A percentile compares a stretch with the other conserved stretches of the same genome.
Conservation (phyloP, 352 stramenopile genomes). For the Globisporangium apiculatum region DNA sequence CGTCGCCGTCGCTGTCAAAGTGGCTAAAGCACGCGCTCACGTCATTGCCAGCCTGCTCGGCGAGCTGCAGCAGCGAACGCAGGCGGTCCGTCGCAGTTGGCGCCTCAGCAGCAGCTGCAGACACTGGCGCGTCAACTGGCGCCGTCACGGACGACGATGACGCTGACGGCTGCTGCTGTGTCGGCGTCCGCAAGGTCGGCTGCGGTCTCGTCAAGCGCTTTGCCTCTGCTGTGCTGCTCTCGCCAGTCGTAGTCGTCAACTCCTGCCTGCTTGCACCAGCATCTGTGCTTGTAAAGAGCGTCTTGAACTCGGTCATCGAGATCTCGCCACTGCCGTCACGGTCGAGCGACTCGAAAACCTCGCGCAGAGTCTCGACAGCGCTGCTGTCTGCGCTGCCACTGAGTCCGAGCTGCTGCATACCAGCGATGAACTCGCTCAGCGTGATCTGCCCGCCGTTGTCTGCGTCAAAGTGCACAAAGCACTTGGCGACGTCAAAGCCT, state of each 20-base stretch:
- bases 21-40: constrained; percentile 49
- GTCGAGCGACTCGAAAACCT: constrained; percentile 49
- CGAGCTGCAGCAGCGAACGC: constrained; percentile 24
- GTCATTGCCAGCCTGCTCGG: constrained; percentile 36
- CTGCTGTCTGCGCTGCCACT: constrained; percentile 23
- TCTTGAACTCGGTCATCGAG: constrained; percentile 53
- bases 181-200: neutral
- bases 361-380: constrained; percentile 22
- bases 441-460: constrained; percentile 56
- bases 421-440: constrained; percentile 43
- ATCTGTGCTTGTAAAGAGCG: constrained; percentile 23
- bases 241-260: no score
- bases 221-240: no score
- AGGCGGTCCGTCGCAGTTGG: constrained; percentile 9
- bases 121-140: neutral
- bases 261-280: neutral
- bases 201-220: neutral
- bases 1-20: constrained; percentile 63
- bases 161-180: neutral
- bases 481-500: constrained; percentile 42
- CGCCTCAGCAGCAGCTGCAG: neutral
- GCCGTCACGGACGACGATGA: neutral
- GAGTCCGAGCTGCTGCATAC: constrained; percentile 14
- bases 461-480: constrained; percentile 75
- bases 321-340: constrained; percentile 57